Conservation (phyloP, 495 filamentous ascomycete species). For the Melanomma pulvis-pyrius region DNA sequence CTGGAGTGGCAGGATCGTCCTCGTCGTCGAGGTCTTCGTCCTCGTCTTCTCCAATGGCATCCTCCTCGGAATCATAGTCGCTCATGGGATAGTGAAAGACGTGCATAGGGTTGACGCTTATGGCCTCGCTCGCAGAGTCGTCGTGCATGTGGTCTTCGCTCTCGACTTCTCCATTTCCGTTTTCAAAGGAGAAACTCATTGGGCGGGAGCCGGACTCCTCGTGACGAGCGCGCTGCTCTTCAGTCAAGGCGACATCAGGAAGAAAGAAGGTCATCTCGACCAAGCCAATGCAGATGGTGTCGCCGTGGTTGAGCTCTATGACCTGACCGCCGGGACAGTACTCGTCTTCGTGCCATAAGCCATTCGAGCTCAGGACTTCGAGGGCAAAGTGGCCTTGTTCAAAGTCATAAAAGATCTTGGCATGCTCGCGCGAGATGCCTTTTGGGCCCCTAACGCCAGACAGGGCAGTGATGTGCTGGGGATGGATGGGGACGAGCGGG, state of each 20-base stretch:
- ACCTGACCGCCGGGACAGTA: constrained; percentile 64
- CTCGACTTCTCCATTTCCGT: constrained; percentile 54
- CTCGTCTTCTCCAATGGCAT: constrained; percentile 35
- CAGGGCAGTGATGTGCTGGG: constrained; percentile 53
- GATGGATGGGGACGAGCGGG: constrained; percentile 80
- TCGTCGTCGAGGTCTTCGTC: constrained; percentile 45
- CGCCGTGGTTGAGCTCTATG: constrained; percentile 70
- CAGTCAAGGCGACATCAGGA: constrained; percentile 66
- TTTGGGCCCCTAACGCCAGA: constrained; percentile 60
- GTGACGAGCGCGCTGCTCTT: constrained; percentile 68
- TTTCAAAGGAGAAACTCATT: constrained; percentile 69
- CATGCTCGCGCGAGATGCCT: constrained; percentile 81
- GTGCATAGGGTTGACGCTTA: constrained; percentile 34
- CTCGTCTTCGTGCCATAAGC: constrained; percentile 78
- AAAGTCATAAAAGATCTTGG: constrained; percentile 80
- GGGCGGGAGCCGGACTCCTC: constrained; percentile 44
- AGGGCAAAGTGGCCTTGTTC: constrained; percentile 75
- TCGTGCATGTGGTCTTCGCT: constrained; percentile 46
- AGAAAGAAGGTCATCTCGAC: constrained; percentile 74
- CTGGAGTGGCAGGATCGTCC: constrained; percentile 22
- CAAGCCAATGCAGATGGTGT: constrained; percentile 76
- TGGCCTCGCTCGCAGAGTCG: constrained; percentile 53
- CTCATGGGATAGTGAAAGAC: constrained; percentile 9
- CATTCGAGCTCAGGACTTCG: constrained; percentile 80
- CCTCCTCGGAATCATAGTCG: constrained; percentile 45